Evolutionary conservation across 2,329 filamentous ascomycete species (phyloP).

Genomic region (Rhynchosporium agropyri): DNA sequence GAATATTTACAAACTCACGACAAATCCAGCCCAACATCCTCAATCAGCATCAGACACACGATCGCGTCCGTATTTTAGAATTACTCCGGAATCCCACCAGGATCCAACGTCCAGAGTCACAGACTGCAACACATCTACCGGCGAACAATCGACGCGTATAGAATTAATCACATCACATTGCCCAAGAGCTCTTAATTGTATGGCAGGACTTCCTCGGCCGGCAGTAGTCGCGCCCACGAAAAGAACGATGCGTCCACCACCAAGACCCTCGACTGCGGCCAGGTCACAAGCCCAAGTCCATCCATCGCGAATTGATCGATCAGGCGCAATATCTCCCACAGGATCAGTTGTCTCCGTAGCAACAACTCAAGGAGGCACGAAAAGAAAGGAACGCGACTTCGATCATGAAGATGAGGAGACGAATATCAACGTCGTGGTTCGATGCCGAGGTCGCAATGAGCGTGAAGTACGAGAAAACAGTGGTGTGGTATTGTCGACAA

Average conservation of each 20-base stretch:
- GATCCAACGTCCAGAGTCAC: background rate
- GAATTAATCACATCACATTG: background rate
- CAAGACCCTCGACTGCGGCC: conserved; percentile 52
- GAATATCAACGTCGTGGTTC: conserved; percentile 96
- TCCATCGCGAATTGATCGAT: conserved; percentile 34
- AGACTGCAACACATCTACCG: conserved; percentile 12
- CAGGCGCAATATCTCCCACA: conserved; percentile 61
- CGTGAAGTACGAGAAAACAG: conserved; percentile 94
- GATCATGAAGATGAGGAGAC: conserved; percentile 80
- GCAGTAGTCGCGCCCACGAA: conserved; percentile 50
- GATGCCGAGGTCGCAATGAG: conserved; percentile 89
- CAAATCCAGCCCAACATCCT: conserved; percentile 13
- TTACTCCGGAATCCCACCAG: background rate
- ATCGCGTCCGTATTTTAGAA: background rate
- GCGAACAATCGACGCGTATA: conserved; percentile 5
- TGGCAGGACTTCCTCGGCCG: conserved; percentile 59
- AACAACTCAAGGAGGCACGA: conserved; percentile 59
- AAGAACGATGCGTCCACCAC: conserved; percentile 55
- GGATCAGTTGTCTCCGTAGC: conserved; percentile 65
- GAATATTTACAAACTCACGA: conserved; percentile 18
- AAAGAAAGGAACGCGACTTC: conserved; percentile 87
- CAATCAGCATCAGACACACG: background rate
- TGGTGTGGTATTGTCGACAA: conserved; percentile 84
- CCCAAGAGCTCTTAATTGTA: conserved; percentile 40
- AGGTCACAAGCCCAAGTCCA: conserved; percentile 50